Base-by-base conservation (phyloP, 345 rosid species). In the Physaria fendleri region DNA sequence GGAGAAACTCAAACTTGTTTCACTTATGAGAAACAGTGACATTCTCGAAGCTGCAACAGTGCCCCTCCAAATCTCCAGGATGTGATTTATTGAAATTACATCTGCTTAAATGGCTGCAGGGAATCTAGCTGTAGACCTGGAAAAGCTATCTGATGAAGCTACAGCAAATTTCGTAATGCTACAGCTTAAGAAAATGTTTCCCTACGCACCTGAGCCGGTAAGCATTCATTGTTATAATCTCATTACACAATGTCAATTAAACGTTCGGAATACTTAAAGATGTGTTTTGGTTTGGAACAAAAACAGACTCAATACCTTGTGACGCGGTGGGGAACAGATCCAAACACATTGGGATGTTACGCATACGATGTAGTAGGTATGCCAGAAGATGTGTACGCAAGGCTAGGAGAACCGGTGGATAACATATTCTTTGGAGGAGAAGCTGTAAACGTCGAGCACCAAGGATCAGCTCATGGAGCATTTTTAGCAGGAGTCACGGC, bases 381-480 rank as follows among this genome's bases (percentile, higher is more conserved):
- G 81, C 81, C 85, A 0, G 79, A 28, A 16, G 97, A 85, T 76
- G 14, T 79, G 5, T 89, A 85, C 5, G 80, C 81, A 4, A 84
- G 87, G 69, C 85, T 89, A 35, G 78, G 87, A 33, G 79, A 78
- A 40, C 87, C 91, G 0, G 54, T 86, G 7, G 91, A 85, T 20
- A 89, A 81, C 44, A 69, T 85, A 13, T 89, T 89, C 76, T 89
- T 89, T 5, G 95, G 87, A 64, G 97, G 97, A 61, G 97, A 89
- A 77, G 97, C 91, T 3, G 83, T 84, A 35, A 85, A 87, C 67
- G 62, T 82, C 55, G 95, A 89, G 3, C 88, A 83, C 66, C 88
- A 82, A 68, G 97, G 97, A 27, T 89, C 95, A 0, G 97, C 83
- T 41, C 95, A 89, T 0, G 95, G 97, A 65, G 97, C 97, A 5